Evolutionary conservation across 202 grass and related monocot species (phyloP).

Genomic region (Setaria viridis): DNA sequence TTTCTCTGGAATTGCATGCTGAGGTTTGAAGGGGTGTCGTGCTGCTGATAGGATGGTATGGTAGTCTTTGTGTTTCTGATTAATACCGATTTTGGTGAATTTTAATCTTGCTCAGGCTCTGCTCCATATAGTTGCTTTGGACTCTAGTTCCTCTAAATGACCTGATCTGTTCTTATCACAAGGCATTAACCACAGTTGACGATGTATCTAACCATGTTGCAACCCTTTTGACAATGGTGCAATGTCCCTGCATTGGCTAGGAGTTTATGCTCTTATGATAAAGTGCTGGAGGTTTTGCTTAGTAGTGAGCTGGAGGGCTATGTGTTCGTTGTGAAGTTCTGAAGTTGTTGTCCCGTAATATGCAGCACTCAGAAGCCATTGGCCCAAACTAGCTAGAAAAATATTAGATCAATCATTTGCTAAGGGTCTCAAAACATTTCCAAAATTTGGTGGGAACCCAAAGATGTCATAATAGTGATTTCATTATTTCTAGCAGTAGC

Average conservation of each 20-base stretch:
- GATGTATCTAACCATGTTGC: constrained; percentile 15
- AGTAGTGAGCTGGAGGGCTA: background rate
- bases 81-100: constrained; percentile 19
- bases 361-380: constrained; percentile 7
- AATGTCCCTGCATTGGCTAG: constrained; percentile 3
- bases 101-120: constrained; percentile 4
- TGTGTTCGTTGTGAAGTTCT: constrained; percentile 1
- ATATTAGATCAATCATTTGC: background rate
- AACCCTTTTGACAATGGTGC: constrained; percentile 9
- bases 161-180: background rate
- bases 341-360: background rate
- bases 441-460: constrained; percentile 8
- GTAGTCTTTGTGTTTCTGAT: background rate
- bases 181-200: background rate
- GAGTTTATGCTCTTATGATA: constrained; percentile 30
- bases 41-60: background rate
- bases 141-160: background rate
- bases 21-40: background rate
- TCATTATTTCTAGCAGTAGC: constrained; percentile 16
- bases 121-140: background rate
- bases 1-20: background rate
- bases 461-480: constrained; percentile 1
- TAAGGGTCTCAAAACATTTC: constrained; percentile 3
- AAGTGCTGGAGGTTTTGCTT: constrained; percentile 18
- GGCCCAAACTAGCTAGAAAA: background rate